Conservation (phyloP, 805 yeast species). For the Wickerhamomyces bovis region DNA sequence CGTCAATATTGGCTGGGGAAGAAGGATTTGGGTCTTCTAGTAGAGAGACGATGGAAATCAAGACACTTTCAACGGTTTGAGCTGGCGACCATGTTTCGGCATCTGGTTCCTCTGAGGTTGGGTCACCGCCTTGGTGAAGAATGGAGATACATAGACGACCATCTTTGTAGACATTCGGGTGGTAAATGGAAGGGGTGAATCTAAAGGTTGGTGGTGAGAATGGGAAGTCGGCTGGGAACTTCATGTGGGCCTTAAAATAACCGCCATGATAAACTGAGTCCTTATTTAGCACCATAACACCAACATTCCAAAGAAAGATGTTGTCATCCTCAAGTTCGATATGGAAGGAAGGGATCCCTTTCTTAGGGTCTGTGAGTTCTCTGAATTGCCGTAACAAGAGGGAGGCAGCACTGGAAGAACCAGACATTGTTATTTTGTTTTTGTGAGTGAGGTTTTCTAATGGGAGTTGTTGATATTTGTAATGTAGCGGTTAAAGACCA, state of each 20-base stretch:
- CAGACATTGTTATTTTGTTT: constrained; percentile 4
- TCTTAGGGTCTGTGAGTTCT: constrained; percentile 89
- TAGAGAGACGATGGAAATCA: constrained; percentile 83
- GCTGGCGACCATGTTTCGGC: constrained; percentile 93
- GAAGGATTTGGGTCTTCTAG: constrained; percentile 90
- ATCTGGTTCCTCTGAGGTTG: constrained; percentile 85
- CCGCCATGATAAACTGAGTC: constrained; percentile 94
- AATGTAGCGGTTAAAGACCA: background rate
- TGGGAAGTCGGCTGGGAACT: constrained; percentile 88
- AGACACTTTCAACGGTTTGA: constrained; percentile 86
- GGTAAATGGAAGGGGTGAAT: constrained; percentile 89
- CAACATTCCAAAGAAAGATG: constrained; percentile 71
- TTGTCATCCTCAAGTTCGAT: constrained; percentile 62
- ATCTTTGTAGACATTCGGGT: constrained; percentile 92
- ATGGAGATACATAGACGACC: constrained; percentile 92
- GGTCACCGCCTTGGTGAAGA: constrained; percentile 87
- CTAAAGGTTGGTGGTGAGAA: constrained; percentile 88
- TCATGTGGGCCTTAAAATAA: constrained; percentile 89
- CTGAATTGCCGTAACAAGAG: constrained; percentile 87
- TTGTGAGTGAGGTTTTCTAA: too few species aligned
- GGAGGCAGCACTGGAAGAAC: constrained; percentile 55
- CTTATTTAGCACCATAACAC: constrained; percentile 84
- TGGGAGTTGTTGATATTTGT: background rate
- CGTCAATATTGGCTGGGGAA: constrained; percentile 96
- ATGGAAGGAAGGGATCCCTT: constrained; percentile 67